These are phyloP conservation scores for Pestalotiopsis sp. DNA, from an alignment of 2,329 filamentous ascomycete genomes.

Conservation along the genomic window DNA sequence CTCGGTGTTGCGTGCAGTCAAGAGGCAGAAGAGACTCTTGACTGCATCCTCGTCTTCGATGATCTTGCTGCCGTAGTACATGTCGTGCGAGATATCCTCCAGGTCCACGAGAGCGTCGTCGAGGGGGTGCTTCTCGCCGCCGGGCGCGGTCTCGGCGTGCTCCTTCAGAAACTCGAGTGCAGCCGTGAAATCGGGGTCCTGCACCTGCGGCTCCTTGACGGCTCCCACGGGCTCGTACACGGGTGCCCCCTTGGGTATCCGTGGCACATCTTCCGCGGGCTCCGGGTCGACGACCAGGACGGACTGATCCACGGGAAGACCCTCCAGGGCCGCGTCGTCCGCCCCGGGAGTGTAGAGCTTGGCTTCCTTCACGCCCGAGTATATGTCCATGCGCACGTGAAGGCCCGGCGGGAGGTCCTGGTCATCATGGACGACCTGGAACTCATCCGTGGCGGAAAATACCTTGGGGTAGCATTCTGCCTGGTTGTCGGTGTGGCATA, in stretches of 20 bases:
- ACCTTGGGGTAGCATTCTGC: slow-evolving; percentile 68
- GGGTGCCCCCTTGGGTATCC: slow-evolving; percentile 54
- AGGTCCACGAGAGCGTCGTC: slow-evolving; percentile 59
- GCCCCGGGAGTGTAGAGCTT: slow-evolving; percentile 66
- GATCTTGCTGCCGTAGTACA: slow-evolving; percentile 70
- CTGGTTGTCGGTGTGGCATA: slow-evolving; percentile 64
- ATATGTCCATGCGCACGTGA: slow-evolving; percentile 68
- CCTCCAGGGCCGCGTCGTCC: slow-evolving; percentile 46
- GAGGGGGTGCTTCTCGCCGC: slow-evolving; percentile 34
- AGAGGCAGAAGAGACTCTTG: slow-evolving; percentile 60
- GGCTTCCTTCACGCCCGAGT: slow-evolving; percentile 66
- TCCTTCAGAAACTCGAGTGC: slow-evolving; percentile 54
- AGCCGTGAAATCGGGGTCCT: slow-evolving; percentile 44
- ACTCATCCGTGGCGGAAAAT: slow-evolving; percentile 67
- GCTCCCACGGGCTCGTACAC: slow-evolving; percentile 60
- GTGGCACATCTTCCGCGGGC: slow-evolving; percentile 32
- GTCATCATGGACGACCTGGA: slow-evolving; percentile 64
- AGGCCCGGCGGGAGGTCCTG: slow-evolving; percentile 68
- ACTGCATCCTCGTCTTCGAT: slow-evolving; percentile 57
- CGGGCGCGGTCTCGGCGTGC: slow-evolving; percentile 31
- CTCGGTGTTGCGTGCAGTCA: slow-evolving; percentile 37
- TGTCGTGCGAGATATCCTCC: slow-evolving; percentile 68
- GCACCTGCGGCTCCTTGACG: slow-evolving; percentile 54
- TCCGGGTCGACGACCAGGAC: slow-evolving; percentile 59
- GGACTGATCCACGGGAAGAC: slow-evolving; percentile 54